These are phyloP conservation scores for Akanthomyces dipterigenus DNA, from an alignment of 2,329 filamentous ascomycete genomes.

Conservation along the genomic window DNA sequence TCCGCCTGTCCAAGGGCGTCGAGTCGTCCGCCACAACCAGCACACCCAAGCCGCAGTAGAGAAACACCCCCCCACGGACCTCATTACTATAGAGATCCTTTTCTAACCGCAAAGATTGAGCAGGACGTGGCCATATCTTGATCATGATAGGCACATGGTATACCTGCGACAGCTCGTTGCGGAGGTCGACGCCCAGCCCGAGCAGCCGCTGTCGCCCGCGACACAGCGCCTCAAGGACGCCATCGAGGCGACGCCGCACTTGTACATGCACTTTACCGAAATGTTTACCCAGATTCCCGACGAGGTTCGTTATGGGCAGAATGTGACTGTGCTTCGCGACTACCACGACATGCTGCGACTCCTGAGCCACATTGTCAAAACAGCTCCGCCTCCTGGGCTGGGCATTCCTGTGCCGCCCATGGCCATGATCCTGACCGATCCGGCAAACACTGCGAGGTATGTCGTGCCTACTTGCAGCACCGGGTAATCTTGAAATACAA, in stretches of 20 bases:
- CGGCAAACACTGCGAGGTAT: slow-evolving; percentile 46
- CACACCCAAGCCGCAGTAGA: not conserved
- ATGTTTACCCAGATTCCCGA: not conserved
- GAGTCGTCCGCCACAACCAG: not conserved
- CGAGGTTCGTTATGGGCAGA: not conserved
- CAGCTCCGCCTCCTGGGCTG: slow-evolving; percentile 28
- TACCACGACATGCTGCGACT: slow-evolving; percentile 5
- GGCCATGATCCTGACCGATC: slow-evolving; percentile 29
- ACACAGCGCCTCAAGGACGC: slow-evolving; percentile 1
- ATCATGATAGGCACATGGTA: not conserved
- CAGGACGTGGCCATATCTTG: not conserved
- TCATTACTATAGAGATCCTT: not conserved
- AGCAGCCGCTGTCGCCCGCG: slow-evolving; percentile 1
- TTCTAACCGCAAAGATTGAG: not conserved
- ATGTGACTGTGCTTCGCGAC: not conserved
- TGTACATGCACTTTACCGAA: slow-evolving; percentile 11
- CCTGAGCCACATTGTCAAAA: slow-evolving; percentile 5
- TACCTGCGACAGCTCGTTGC: not conserved
- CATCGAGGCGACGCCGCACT: slow-evolving; percentile 1
- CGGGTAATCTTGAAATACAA: not conserved
- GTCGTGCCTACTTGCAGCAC: not conserved
- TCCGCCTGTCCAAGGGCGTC: not conserved
- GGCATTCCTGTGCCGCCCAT: not conserved
- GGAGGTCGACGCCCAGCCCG: not conserved
- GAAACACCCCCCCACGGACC: not conserved